These are phyloP conservation scores for Fusarium sororula DNA, from an alignment of 2,329 filamentous ascomycete species.

Conservation along the genomic window DNA sequence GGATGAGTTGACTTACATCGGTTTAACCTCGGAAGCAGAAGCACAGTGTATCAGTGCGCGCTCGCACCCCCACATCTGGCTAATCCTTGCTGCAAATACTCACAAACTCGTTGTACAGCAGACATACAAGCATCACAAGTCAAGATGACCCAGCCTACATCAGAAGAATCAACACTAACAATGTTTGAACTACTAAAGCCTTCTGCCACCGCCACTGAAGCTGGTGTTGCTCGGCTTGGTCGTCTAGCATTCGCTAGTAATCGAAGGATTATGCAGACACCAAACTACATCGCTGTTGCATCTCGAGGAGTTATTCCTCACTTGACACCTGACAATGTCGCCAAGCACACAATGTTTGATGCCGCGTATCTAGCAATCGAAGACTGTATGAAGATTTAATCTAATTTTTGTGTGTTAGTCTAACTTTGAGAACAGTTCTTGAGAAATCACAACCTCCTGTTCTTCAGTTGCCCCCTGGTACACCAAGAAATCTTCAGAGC, in stretches of 20 bases:
- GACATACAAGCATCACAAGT: neutral
- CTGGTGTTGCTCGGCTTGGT: constrained; percentile 70
- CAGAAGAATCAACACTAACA: constrained; percentile 35
- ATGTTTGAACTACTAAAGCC: constrained; percentile 59
- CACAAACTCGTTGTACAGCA: neutral
- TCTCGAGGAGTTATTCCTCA: constrained; percentile 90
- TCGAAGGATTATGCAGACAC: constrained; percentile 78
- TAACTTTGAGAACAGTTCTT: constrained; percentile 56
- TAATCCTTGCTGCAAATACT: constrained; percentile 35
- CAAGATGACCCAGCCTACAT: constrained; percentile 44
- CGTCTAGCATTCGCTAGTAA: constrained; percentile 68
- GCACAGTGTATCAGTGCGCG: constrained; percentile 13
- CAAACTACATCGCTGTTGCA: constrained; percentile 80
- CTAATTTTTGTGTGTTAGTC: neutral
- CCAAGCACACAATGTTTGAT: constrained; percentile 69
- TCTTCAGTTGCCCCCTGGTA: constrained; percentile 51
- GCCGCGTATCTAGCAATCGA: constrained; percentile 86
- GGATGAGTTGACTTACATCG: constrained; percentile 12
- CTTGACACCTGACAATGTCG: constrained; percentile 84
- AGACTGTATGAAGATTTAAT: constrained; percentile 75
- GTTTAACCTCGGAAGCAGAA: constrained; percentile 13
- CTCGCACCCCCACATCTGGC: constrained; percentile 1
- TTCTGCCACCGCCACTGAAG: constrained; percentile 46
- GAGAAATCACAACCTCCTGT: constrained; percentile 63
- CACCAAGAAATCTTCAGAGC: constrained; percentile 70